Base-by-base conservation (phyloP, 164 flowering plant species). In the Tinospora cordifolia region DNA sequence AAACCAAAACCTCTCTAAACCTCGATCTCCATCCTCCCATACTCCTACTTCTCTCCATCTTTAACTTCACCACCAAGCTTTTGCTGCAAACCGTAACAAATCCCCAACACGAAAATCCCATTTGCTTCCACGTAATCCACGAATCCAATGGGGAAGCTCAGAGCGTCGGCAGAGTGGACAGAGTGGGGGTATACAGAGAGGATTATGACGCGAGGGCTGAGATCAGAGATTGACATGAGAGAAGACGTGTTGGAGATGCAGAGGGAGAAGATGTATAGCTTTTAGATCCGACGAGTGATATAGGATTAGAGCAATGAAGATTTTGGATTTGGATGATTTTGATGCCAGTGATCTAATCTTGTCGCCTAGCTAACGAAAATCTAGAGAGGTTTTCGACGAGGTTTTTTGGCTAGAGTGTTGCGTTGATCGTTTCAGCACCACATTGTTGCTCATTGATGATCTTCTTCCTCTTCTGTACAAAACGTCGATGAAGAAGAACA, bases 161-260 rank as follows among this genome's bases (percentile, higher is more conserved):
- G n/a, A n/a, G n/a, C n/a, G n/a, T n/a, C n/a, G n/a, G n/a, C n/a
- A n/a, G 86, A 38, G 78, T 95, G 97, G 67, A 92, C 99, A 0
- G 93, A 90, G 82, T 91, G 94, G 15, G 98, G 98, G 0, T 96
- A 97, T 4, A 97, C 99, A 47, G 98, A 92, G 72, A 92, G 93
- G 77, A 95, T 88, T 46, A 95, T 83, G 57, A 89, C 94, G 0
- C 83, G 79, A 7, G 98, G 96, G 72, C 80, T 80, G 68, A 81
- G 85, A 36, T 79, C 81, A 30, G 87, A 51, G 72, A 92, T 92
- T 79, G 90, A 21, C 49, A 80, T 63, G 69, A 93, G 87, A 3
- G 90, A 47, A 11, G 90, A 86, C 13, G 98, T 89, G 71, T 94
- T 96, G n/a, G n/a, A n/a, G n/a, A n/a, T n/a, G n/a, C n/a, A n/a